Conservation (phyloP, 73 alveolate species). For the Halteria grandinella region DNA sequence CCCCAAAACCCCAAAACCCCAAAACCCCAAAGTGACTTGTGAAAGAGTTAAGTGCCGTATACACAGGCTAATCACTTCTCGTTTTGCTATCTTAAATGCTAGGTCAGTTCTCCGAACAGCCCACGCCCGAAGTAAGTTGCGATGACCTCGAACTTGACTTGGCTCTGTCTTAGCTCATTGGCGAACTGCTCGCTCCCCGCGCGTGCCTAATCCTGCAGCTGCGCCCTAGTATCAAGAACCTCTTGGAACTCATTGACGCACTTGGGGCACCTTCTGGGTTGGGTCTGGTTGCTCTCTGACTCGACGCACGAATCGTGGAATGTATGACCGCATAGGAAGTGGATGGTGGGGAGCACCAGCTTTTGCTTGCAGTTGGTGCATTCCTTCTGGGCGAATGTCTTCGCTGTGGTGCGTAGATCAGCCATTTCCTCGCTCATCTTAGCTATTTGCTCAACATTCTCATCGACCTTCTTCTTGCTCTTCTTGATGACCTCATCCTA, state of each 20-base stretch:
- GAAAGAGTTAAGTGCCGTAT: neutral
- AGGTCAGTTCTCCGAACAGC: slow-evolving; percentile 40
- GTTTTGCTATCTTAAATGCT: slow-evolving; percentile 23
- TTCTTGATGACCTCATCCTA: slow-evolving; percentile 49
- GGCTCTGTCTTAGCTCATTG: slow-evolving; percentile 61
- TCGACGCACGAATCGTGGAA: slow-evolving; percentile 81
- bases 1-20: too few species aligned
- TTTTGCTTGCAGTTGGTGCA: slow-evolving; percentile 74
- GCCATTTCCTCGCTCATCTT: slow-evolving; percentile 32
- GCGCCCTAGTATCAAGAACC: slow-evolving; percentile 25
- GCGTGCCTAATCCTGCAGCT: slow-evolving; percentile 46
- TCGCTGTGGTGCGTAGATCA: slow-evolving; percentile 48
- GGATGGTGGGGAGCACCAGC: slow-evolving; percentile 77
- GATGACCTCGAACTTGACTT: slow-evolving; percentile 66
- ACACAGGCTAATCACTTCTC: too few species aligned
- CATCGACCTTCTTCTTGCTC: slow-evolving; percentile 48
- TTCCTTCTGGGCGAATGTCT: slow-evolving; percentile 65
- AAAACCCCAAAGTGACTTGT: neutral
- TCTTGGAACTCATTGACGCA: slow-evolving; percentile 52
- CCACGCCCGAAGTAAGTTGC: slow-evolving; percentile 78
- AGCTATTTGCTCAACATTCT: slow-evolving; percentile 52
- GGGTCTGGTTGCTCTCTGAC: slow-evolving; percentile 38
- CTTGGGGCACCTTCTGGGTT: slow-evolving; percentile 36
- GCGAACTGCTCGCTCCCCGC: slow-evolving; percentile 50
- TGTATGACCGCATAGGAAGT: slow-evolving; percentile 86